These are phyloP conservation scores for Podila verticillata DNA, from an alignment of 192 early-diverging fungal genomes.

Conservation along the genomic window DNA sequence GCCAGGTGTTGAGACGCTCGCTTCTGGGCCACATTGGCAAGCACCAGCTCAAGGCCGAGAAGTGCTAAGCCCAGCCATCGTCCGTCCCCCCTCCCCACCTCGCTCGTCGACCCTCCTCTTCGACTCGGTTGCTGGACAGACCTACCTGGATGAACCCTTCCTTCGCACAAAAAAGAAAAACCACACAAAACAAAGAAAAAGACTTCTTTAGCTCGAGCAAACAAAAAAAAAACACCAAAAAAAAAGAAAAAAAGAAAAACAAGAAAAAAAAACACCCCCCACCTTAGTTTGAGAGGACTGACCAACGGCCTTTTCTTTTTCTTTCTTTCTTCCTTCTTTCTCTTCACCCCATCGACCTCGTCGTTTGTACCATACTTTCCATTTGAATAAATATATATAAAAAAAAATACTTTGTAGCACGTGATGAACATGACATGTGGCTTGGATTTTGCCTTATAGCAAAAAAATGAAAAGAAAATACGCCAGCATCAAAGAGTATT, in stretches of 20 bases:
- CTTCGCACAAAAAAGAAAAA: constrained; percentile 2
- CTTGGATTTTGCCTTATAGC: too few relatives aligned
- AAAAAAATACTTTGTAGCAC: too few relatives aligned
- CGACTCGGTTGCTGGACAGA: not conserved
- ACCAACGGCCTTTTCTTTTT: not conserved
- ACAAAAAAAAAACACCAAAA: not conserved
- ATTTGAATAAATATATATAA: too few relatives aligned
- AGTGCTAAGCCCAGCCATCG: constrained; percentile 2
- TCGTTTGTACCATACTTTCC: not conserved
- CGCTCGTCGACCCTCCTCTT: not conserved
- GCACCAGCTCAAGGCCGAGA: constrained; percentile 40
- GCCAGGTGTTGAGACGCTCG: constrained; percentile 50
- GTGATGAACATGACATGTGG: too few relatives aligned
- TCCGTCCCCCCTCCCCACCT: not conserved
- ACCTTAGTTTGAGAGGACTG: too few relatives aligned
- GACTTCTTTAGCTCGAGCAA: too few relatives aligned
- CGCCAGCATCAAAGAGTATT: not conserved
- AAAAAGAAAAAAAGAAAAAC: not conserved
- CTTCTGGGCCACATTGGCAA: constrained; percentile 48
- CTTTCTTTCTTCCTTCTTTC: not conserved
- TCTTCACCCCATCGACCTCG: not conserved
- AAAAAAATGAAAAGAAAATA: not conserved
- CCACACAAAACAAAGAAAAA: not conserved
- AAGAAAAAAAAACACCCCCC: not conserved
- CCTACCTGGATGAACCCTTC: not conserved